Evolutionary conservation across 2,329 filamentous ascomycete genomes (phyloP), one percentile per base, ranked within the genome.

Genomic region (Apiospora kogelbergensis): DNA sequence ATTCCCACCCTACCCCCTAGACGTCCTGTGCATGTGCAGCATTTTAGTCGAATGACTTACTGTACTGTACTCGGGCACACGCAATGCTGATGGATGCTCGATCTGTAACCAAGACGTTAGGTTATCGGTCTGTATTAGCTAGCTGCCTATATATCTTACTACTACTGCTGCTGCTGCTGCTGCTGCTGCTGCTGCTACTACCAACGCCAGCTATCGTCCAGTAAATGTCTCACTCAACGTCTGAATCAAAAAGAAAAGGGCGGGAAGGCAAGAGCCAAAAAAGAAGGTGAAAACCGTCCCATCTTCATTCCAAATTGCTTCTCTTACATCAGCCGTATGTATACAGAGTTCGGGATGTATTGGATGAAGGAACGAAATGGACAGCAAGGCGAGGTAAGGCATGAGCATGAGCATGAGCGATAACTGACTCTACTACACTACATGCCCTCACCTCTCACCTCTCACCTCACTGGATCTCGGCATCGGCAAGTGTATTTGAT

Each of bases 81-180:
- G 53, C 53, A 30, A 60, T 37, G 30, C 53, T 57, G 20, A 11
- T 15, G 24, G 15, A 37, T 60, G 53, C 53, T 37, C 37, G 53
- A 30, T 60, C 26, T 60, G 53, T 53, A 33, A n/a, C 26, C 66
- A 30, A 37, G 15, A 68, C 40, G 20, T 48, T 45, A 60, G 45
- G 42, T 42, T n/a, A 46, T 42, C 64, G 11, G 46, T 57, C 68
- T 30, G 63, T 63, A 46, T 69, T 69, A 63, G 46, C 30, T 63
- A 48, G 45, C 30, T 20, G 57, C 48, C 33, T 33, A 22, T 20
- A 45, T 40, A 65, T 30, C 45, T 26, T 57, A 57, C 24, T 48
- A 15, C 10, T 26, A 48, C 22, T 48, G 24, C 9, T 48, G 13
- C 10, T 26, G 24, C 22, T 48, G 24, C 9, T 48, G 13, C 10